Percentiles rank a stretch among this genome's conserved stretches.
Conservation (phyloP, 1,139 yeast species). For the Kodamaea sp. region DNA sequence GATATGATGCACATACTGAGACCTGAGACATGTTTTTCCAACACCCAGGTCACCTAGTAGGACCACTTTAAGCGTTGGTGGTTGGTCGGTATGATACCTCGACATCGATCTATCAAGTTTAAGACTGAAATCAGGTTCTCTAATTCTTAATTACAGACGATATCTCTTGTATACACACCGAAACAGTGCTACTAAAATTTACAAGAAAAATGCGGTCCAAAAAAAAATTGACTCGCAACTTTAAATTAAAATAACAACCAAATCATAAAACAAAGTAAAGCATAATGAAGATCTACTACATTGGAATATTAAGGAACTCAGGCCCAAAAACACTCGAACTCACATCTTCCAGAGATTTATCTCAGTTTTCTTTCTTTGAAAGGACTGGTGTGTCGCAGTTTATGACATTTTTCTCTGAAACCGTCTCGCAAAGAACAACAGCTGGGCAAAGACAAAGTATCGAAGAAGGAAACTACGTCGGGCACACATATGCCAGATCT, state of each 20-base stretch:
- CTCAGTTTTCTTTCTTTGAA: conserved; percentile 86
- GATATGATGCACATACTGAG: conserved; percentile 56
- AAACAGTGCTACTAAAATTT: too few species aligned
- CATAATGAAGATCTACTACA: conserved; percentile 81
- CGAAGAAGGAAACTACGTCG: conserved; percentile 87
- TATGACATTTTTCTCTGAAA: conserved; percentile 90
- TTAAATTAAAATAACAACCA: not conserved
- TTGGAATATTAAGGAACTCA: conserved; percentile 72
- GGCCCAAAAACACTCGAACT: conserved; percentile 71
- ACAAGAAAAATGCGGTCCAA: too few species aligned
- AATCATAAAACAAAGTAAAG: not conserved
- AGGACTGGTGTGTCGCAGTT: conserved; percentile 76
- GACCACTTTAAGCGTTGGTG: conserved; percentile 47
- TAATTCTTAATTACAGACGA: too few species aligned
- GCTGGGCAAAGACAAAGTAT: conserved; percentile 92
- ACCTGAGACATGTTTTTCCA: conserved; percentile 58
- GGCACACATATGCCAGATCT: conserved; percentile 84
- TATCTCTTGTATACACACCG: too few species aligned
- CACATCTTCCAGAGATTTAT: conserved; percentile 74
- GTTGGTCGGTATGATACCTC: conserved; percentile 6
- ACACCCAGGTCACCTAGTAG: conserved; percentile 60
- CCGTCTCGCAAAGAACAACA: conserved; percentile 83
- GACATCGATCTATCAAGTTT: conserved; percentile 1
- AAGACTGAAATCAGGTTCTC: too few species aligned
- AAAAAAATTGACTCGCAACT: too few species aligned